Evolutionary conservation across 2,329 filamentous ascomycete genomes (phyloP), one percentile per base, ranked within the genome.

Genomic region (Grosmannia penicillata): DNA sequence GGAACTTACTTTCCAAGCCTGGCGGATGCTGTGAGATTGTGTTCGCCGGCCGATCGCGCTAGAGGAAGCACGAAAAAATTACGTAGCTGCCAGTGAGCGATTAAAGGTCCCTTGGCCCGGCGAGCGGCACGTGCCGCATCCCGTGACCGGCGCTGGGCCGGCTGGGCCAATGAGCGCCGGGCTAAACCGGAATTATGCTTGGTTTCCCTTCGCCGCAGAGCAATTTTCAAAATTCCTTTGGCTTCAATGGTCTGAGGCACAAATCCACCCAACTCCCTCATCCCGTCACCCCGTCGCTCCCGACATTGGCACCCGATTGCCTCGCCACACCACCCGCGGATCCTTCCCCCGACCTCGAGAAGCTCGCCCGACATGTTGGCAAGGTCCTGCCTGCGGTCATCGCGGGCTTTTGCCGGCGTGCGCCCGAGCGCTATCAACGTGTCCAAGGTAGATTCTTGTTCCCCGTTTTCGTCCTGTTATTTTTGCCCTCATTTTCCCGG

Each of bases 311-410:
- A 53, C 51, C 51, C 54, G 53, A 56, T 57, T 58, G 56, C 55
- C 55, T 50, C 51, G 51, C 53, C 52, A 48, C 48, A 46, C 47
- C 51, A 44, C 51, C 48, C 49, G 48, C 51, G 48, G 48, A 48
- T 46, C 48, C 47, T 48, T 53, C 52, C 52, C 52, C 41, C 48
- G 54, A 53, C 56, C 53, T 53, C 58, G 51, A 61, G 56, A 55
- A 57, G 55, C 51, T 58, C 56, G 62, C 62, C 63, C 72, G 81
- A 63, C 61, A 95, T 96, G 89, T 78, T 95, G 75, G 82, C 84
- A 69, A 82, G 86, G 74, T 85, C 86, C 66, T 77, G 77, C 68
- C 68, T 93, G 73, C 85, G 85, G 72, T 78, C 82, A 62, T 74
- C 82, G 75, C 86, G 86, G 76, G 73, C 80, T 58, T 72, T 86